Evolutionary conservation across 2,329 filamentous ascomycete species (phyloP), one percentile per base, ranked within the genome.

Genomic region (Colletotrichum plurivorum): DNA sequence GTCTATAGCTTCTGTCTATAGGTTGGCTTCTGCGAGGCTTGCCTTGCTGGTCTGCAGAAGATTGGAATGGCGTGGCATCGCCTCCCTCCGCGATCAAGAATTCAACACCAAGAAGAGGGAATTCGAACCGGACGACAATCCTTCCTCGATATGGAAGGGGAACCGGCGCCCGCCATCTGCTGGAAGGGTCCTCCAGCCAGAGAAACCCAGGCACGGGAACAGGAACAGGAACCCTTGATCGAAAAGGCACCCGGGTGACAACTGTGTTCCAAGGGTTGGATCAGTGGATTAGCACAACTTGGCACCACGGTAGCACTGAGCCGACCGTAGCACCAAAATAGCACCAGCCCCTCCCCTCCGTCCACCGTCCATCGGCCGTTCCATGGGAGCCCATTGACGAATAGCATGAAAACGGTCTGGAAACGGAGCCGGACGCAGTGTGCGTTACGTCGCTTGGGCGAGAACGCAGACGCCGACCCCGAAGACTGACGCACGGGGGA

Each of bases 371-470:
- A 5, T 36, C 31, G 31, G 31, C 52, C 51, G 60, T 56, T 41
- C 49, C 43, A 55, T 36, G 48, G 36, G 39, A 39, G n/a, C 36
- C 18, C 63, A 62, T 61, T 57, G 63, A 46, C 56, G 57, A 61
- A 63, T 63, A 36, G 63, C 31, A 48, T 16, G 41, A 36, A 43
- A 61, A 62, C 56, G 67, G 45, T 41, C 16, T 16, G 56, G 16
- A 22, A 57, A 67, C 56, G 63, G 67, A 61, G 31, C 2, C 31
- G 31, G 8, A 31, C 18, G 45, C 15, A 18, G 18, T 25, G 27
- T 54, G 6, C 27, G 56, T 66, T 61, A 49, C 56, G 56, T 48
- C 20, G 41, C 57, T 48, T 54, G 41, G 49, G 39, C 31, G 31
- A 36, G 31, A 36, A 36, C 31, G 9, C 31, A 36, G 51, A n/a